Base-by-base conservation (phyloP, 2,329 filamentous ascomycete species). In the Grosmannia penicillata region DNA sequence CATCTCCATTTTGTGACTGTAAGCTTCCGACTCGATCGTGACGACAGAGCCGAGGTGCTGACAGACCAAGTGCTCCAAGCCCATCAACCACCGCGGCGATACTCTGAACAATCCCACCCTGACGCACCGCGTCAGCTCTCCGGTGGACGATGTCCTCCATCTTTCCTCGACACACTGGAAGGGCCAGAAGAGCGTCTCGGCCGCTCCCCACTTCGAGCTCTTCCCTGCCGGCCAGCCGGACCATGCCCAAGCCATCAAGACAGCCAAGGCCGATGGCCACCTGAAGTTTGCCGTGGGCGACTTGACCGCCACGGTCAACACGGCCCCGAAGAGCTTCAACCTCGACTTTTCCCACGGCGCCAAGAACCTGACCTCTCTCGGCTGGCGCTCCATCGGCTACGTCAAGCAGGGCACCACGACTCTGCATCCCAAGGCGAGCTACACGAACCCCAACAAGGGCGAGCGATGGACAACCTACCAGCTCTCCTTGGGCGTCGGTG, bases 401-500 rank as follows among this genome's bases (percentile, higher is more conserved):
- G 72, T 71, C 2, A 75, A 73, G 55, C 22, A 72, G 72, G 0
- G 58, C 66, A 65, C 57, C 40, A 70, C 60, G 36, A 67, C 65
- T 2, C 61, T 70, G 54, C 60, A 70, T 47, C 66, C 66, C 0
- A 66, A n/a, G n/a, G 60, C 18, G 70, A 75, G 0, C 64, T 74
- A 57, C 52, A 58, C 21, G 55, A 66, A 47, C 61, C 70, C 45
- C 57, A 63, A 39, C 70, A 73, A n/a, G n/a, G n/a, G n/a, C n/a
- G n/a, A n/a, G n/a, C n/a, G n/a, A n/a, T n/a, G n/a, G n/a, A n/a
- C n/a, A n/a, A n/a, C n/a, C 51, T 70, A 71, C 53, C 64, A 72
- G 46, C 72, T 73, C 49, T 65, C 68, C 23, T 68, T 74, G 2
- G 57, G 60, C 3, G 68, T 73, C 1, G 70, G 70, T 22, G 82